Base-by-base conservation (phyloP, 176 grass and related monocot species). In the Ananas comosus region DNA sequence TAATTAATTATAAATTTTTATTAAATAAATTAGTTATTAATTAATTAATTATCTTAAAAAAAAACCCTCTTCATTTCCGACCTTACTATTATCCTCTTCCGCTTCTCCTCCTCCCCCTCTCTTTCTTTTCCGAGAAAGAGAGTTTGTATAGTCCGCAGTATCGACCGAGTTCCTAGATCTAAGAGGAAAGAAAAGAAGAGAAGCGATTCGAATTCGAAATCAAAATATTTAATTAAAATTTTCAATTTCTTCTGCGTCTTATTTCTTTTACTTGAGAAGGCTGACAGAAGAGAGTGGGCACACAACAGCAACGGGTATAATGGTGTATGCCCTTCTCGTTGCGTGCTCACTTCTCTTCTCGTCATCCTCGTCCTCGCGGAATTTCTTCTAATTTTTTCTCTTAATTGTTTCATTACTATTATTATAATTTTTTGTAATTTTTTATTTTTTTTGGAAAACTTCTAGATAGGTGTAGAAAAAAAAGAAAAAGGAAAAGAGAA, bases 281-380 rank as follows among this genome's bases (percentile, higher is more conserved):
- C 29, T 49, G 65, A 67, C 65, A 67, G 65, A 67, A 67, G 65
- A 67, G 65, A 67, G 65, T 67, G 65, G 47, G 65, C 65, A 67
- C 65, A 67, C 65, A 16, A 10, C 65, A 33, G 33, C 14, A 33
- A 47, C 18, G 29, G 58, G 65, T 17, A 18, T 49, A 48, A 49
- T 48, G 14, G 7, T 5, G 48, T 67, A 16, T 67, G 28, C 48
- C 65, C 65, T 18, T 18, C 21, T 61, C 42, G 65, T 48, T 67
- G 65, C 65, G 65, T 67, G 65, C 65, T 67, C 65, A 67, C 42
- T 67, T 17, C 33, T 67, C 65, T 67, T n/a, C 17, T 33, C 48
- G 65, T 67, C 65, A 67, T 27, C 13, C 33, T 67, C 58, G 18
- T 22, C 10, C 58, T 23, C 2, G 13, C 9, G 3, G 3, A 9